Evolutionary conservation across 75 land plant genomes (phyloP), one percentile per base, ranked within the genome.

Genomic region (Adiantum capillusveneris): DNA sequence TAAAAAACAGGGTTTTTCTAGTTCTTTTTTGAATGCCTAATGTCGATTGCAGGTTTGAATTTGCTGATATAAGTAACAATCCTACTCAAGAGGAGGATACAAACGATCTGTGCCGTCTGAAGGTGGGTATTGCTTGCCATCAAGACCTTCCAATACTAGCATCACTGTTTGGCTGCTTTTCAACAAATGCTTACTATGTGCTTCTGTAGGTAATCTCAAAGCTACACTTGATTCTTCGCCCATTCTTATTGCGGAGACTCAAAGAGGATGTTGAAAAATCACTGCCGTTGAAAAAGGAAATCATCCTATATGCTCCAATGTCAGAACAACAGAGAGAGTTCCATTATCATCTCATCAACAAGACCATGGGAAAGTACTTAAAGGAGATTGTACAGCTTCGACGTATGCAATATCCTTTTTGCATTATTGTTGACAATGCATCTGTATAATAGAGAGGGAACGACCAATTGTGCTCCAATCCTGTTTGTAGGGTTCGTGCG

Each of bases 211-310:
- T 92, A 52, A 78, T 88, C 14, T 67, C 78, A 44, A 92, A 88
- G 57, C 75, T 92, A 0, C 98, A 85, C 69, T 64, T 57, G 22
- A 92, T 88, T 29, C 65, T 92, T 63, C 71, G 89, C 0, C 98
- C 94, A 18, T 88, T 88, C 72, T 76, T 92, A 25, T 78, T 92
- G 14, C 65, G 94, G 58, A 73, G 94, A 59, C 54, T 92, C 72
- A 92, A 92, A 66, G 56, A 71, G 59, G 90, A 92, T 44, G 94
- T 92, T 12, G 98, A 92, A 66, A 74, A 74, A 60, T 64, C 75
- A 63, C 86, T 92, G 25, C 97, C 97, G 1, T 49, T 69, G 42
- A 92, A 92, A 57, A 92, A 82, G 53, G 97, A 92, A 70, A 84
- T 92, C 27, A 87, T 92, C 51, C 36, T 91, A 57, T 91, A 91